Evolutionary conservation across 2,329 filamentous ascomycete species (phyloP).

Genomic region (Ophiosphaerella korrae): DNA sequence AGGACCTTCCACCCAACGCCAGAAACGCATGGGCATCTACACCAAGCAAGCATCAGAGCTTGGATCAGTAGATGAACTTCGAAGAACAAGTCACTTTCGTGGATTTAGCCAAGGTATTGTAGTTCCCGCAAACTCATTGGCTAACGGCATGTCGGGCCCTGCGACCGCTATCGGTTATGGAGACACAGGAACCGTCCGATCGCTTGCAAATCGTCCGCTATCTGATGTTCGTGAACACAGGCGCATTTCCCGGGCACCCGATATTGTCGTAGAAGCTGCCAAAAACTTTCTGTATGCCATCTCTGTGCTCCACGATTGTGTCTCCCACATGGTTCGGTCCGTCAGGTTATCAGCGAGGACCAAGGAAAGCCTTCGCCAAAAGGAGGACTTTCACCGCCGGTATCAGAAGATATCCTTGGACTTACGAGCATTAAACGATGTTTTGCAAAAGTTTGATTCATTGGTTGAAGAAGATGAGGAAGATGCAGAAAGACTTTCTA

Average conservation of each 20-base stretch:
- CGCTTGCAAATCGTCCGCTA: constrained; percentile 54
- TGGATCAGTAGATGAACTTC: constrained; percentile 58
- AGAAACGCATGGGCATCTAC: constrained; percentile 66
- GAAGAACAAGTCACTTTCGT: constrained; percentile 59
- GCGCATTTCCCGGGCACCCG: constrained; percentile 52
- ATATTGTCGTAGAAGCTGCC: constrained; percentile 60
- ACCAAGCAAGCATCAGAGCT: constrained; percentile 62
- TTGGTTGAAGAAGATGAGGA: constrained; percentile 58
- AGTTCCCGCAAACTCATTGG: constrained; percentile 27
- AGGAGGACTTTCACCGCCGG: constrained; percentile 57
- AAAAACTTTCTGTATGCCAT: constrained; percentile 62
- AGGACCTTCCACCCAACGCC: constrained; percentile 56
- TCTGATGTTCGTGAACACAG: constrained; percentile 64
- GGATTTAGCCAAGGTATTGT: constrained; percentile 64
- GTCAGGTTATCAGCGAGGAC: constrained; percentile 47
- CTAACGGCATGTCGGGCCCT: constrained; percentile 39
- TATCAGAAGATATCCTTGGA: constrained; percentile 62
- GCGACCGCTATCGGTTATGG: constrained; percentile 42
- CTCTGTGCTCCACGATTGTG: constrained; percentile 53
- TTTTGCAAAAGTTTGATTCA: constrained; percentile 56
- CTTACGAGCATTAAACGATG: constrained; percentile 62
- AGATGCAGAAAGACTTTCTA: constrained; percentile 46
- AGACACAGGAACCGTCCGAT: constrained; percentile 40
- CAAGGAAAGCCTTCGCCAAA: constrained; percentile 49
- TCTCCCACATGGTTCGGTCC: constrained; percentile 44